Evolutionary conservation across 2,329 filamentous ascomycete species (phyloP).

Genomic region (Paracorniculantispora psalliotae): DNA sequence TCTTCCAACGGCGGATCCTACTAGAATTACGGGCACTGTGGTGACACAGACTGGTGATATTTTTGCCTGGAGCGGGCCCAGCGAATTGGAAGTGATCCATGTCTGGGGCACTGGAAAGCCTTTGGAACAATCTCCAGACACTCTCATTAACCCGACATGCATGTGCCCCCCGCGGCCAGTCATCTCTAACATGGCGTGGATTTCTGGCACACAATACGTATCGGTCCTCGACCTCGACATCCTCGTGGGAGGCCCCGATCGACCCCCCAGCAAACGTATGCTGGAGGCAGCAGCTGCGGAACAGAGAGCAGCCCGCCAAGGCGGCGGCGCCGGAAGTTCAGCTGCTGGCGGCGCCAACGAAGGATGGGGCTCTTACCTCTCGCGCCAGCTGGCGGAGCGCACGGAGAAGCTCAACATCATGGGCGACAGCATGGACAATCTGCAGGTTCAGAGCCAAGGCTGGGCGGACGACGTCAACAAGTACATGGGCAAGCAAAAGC

Average conservation of each 20-base stretch:
- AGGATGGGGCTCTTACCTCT: conserved; percentile 74
- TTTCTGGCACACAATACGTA: conserved; percentile 88
- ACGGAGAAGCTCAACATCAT: conserved; percentile 82
- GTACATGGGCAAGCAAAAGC: conserved; percentile 82
- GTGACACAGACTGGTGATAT: conserved; percentile 78
- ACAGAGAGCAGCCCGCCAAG: conserved; percentile 52
- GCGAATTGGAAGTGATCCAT: conserved; percentile 76
- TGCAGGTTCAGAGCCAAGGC: conserved; percentile 74
- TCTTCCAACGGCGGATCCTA: conserved; percentile 67
- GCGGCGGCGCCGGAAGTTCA: conserved; percentile 22
- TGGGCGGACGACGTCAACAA: conserved; percentile 89
- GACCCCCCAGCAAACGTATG: conserved; percentile 86
- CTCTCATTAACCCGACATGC: conserved; percentile 71
- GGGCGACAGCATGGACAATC: conserved; percentile 76
- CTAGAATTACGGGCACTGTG: conserved; percentile 62
- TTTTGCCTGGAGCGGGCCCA: conserved; percentile 82
- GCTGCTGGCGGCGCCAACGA: conserved; percentile 42
- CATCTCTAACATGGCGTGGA: conserved; percentile 95
- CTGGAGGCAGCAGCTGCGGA: conserved; percentile 73
- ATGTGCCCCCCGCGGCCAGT: conserved; percentile 75
- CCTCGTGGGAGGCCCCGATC: conserved; percentile 81
- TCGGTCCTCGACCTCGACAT: conserved; percentile 83
- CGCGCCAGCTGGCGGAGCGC: conserved; percentile 80
- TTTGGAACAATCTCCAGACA: conserved; percentile 62
- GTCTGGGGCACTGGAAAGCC: conserved; percentile 73